A percentile compares a stretch with the other conserved stretches of the same genome.
Evolutionary conservation across 2,329 filamentous ascomycete species (phyloP).

Genomic region (Atkinsonella hypoxylon): DNA sequence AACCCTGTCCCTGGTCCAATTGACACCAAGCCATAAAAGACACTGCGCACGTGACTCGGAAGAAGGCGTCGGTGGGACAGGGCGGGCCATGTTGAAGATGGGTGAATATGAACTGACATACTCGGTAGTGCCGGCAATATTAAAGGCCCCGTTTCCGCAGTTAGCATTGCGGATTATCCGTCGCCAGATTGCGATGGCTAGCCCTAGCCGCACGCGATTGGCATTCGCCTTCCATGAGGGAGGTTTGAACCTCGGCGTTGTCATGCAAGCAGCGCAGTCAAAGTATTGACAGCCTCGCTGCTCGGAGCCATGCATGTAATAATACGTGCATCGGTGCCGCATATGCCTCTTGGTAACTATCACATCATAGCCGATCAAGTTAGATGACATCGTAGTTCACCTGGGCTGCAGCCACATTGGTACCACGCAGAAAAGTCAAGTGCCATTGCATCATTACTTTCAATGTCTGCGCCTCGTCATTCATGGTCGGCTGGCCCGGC

Average conservation of each 20-base stretch:
- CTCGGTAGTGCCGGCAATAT: background rate
- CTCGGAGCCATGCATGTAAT: background rate
- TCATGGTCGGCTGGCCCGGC: too few species aligned
- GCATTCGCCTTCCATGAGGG: background rate
- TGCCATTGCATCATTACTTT: too few species aligned
- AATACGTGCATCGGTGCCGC: background rate
- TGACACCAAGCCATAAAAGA: background rate
- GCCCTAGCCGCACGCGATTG: too few species aligned
- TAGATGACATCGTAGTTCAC: too few species aligned
- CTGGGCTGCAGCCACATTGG: too few species aligned
- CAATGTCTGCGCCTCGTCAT: too few species aligned
- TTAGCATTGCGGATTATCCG: background rate
- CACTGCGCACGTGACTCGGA: conserved; percentile 5
- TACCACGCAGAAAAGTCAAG: too few species aligned
- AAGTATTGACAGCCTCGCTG: background rate
- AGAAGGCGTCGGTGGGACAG: background rate
- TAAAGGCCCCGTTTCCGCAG: background rate
- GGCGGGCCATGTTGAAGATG: background rate
- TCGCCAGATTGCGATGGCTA: background rate
- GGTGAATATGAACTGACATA: background rate
- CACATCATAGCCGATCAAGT: too few species aligned
- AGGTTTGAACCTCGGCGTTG: background rate
- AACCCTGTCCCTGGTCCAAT: background rate
- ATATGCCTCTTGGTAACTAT: background rate
- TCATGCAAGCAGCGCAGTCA: background rate